A percentile compares a stretch with the other conserved stretches of the same genome.
phyloP scores from a whole-genome alignment of 495 filamentous ascomycete genomes.

The Xylaria sp. region DNA sequence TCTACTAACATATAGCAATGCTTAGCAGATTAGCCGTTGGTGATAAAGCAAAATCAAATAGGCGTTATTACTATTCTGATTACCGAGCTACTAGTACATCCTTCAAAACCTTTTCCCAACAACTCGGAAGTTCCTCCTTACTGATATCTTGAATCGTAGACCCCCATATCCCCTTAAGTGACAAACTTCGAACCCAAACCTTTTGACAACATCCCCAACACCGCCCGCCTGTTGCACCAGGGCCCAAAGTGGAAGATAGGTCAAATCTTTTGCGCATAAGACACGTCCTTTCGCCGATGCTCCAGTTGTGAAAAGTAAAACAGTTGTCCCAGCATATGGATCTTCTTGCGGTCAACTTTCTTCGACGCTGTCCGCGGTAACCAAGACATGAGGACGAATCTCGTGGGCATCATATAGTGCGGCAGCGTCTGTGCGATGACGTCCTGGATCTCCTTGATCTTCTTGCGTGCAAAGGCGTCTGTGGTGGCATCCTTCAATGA shows the following conservation, averaged over 20 bases:
- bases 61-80: neutral
- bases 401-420: conserved; percentile 22
- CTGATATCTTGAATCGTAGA: neutral
- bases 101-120: neutral
- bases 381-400: conserved; percentile 22
- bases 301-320: conserved; percentile 22
- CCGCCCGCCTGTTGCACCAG: no score
- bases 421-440: conserved; percentile 19
- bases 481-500: conserved; percentile 18
- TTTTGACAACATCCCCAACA: neutral
- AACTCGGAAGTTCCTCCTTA: neutral
- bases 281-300: conserved; percentile 20
- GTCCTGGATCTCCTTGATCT: conserved; percentile 9
- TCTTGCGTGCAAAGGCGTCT: neutral
- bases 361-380: conserved; percentile 4
- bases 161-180: neutral
- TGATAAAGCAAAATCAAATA: neutral
- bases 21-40: no score
- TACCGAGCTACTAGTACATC: neutral
- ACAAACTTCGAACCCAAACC: neutral
- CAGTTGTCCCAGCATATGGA: conserved; percentile 19
- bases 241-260: no score
- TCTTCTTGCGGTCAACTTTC: conserved; percentile 23
- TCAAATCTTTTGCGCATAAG: conserved; percentile 21
- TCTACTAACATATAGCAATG: no score